Evolutionary conservation across 495 filamentous ascomycete genomes (phyloP).

Genomic region (Astrocystis sublimbata): DNA sequence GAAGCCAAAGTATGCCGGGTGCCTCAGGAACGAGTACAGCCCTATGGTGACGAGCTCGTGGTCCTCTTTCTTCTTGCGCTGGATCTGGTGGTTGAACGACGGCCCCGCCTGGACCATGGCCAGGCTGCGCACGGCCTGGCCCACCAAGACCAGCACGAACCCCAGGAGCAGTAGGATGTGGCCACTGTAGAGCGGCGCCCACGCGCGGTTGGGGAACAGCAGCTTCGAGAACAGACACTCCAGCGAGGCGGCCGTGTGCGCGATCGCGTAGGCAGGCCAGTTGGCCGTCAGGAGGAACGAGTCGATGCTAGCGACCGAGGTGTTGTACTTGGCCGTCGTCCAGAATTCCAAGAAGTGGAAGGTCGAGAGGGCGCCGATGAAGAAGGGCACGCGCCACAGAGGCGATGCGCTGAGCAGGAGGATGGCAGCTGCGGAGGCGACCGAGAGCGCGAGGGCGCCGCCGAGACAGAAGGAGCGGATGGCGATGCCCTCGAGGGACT

Average conservation of each 20-base stretch:
- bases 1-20: conserved; percentile 95
- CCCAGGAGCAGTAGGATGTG: conserved; percentile 52
- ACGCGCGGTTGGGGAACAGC: conserved; percentile 57
- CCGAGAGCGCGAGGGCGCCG: conserved; percentile 43
- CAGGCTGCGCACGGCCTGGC: conserved; percentile 69
- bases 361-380: conserved; percentile 68
- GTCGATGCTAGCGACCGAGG: conserved; percentile 62
- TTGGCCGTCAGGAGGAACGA: conserved; percentile 88
- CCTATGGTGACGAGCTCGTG: conserved; percentile 82
- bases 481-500: conserved; percentile 78
- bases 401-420: conserved; percentile 41
- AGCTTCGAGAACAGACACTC: conserved; percentile 66
- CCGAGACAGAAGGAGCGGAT: conserved; percentile 63
- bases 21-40: conserved; percentile 62
- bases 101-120: conserved; percentile 89
- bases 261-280: conserved; percentile 79
- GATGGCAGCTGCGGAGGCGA: conserved; percentile 43
- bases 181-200: conserved; percentile 35
- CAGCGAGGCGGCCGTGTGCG: conserved; percentile 69
- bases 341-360: conserved; percentile 98
- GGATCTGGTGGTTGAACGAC: conserved; percentile 90
- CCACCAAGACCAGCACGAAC: conserved; percentile 62
- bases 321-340: conserved; percentile 83
- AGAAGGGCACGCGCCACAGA: conserved; percentile 83
- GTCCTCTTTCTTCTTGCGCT: conserved; percentile 59